Conservation (phyloP, 768 basidiomycete genomes). For the Boletellus ananas region DNA sequence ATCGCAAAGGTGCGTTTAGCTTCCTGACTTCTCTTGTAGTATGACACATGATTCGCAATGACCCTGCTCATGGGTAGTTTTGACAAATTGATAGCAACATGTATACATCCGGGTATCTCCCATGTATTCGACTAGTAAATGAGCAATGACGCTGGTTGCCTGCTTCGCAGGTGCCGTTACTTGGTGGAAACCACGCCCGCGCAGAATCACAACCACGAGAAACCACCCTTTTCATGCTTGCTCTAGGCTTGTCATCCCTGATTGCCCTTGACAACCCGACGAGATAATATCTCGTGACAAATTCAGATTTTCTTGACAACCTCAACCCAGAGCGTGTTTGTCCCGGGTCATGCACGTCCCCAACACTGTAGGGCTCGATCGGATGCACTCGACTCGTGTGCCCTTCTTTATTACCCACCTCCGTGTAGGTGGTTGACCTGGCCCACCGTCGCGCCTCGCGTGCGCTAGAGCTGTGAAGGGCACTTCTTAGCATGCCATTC, state of each 20-base stretch:
- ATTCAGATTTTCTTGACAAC: not conserved
- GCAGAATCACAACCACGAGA: too few relatives aligned
- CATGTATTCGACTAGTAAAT: too few relatives aligned
- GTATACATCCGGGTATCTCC: too few relatives aligned
- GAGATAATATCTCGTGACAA: not conserved
- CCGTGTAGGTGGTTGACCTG: conserved; percentile 6
- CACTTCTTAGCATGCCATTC: not conserved
- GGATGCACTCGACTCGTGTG: not conserved
- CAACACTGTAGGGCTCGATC: not conserved
- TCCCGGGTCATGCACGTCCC: not conserved
- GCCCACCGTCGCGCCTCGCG: not conserved
- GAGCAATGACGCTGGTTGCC: too few relatives aligned
- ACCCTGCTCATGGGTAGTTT: not conserved
- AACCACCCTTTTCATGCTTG: too few relatives aligned
- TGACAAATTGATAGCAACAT: too few relatives aligned
- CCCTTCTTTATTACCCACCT: conserved; percentile 6
- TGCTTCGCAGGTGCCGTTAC: too few relatives aligned
- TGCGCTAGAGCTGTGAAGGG: conserved; percentile 9
- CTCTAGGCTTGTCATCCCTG: too few relatives aligned
- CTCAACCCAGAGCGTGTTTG: not conserved
- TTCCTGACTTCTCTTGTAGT: not conserved
- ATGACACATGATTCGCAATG: conserved; percentile 2
- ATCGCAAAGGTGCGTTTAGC: not conserved
- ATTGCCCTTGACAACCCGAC: not conserved
- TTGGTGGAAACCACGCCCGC: too few relatives aligned